Evolutionary conservation across 345 rosid genomes (phyloP).

Genomic region (Hibiscus syriacus): DNA sequence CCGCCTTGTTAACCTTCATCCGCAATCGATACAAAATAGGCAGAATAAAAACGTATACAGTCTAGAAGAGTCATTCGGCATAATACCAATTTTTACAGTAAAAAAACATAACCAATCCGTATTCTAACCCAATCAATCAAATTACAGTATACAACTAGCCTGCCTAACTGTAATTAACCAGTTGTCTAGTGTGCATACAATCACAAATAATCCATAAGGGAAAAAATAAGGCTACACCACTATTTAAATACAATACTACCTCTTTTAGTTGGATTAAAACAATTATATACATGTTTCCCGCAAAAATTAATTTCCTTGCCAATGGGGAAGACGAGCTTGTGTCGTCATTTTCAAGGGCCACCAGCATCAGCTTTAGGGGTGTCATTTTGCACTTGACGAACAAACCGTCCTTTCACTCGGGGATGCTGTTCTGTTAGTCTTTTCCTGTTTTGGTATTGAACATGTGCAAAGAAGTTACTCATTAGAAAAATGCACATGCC

Average conservation of each 20-base stretch:
- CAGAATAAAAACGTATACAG: background rate
- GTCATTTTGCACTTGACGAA: conserved; percentile 38
- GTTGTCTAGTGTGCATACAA: conserved; percentile 9
- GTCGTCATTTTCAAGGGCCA: background rate
- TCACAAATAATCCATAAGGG: background rate
- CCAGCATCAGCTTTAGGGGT: conserved; percentile 6
- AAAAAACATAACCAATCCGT: background rate
- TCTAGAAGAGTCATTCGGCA: background rate
- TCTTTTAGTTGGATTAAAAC: background rate
- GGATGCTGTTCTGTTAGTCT: conserved; percentile 77
- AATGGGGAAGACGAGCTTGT: background rate
- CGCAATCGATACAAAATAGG: background rate
- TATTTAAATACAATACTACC: conserved; percentile 8
- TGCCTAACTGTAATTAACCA: conserved; percentile 12
- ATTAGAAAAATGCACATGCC: background rate
- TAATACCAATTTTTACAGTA: background rate
- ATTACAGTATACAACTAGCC: background rate
- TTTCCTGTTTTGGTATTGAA: conserved; percentile 73
- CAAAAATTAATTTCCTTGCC: background rate
- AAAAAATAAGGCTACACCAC: background rate
- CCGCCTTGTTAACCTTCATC: background rate
- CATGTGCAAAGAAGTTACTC: conserved; percentile 27
- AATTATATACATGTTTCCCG: background rate
- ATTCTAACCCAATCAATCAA: background rate
- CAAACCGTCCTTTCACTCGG: conserved; percentile 77